Evolutionary conservation across 2,329 filamentous ascomycete species (phyloP), one percentile per base, ranked within the genome.

Genomic region (Aspergillus udagawae): DNA sequence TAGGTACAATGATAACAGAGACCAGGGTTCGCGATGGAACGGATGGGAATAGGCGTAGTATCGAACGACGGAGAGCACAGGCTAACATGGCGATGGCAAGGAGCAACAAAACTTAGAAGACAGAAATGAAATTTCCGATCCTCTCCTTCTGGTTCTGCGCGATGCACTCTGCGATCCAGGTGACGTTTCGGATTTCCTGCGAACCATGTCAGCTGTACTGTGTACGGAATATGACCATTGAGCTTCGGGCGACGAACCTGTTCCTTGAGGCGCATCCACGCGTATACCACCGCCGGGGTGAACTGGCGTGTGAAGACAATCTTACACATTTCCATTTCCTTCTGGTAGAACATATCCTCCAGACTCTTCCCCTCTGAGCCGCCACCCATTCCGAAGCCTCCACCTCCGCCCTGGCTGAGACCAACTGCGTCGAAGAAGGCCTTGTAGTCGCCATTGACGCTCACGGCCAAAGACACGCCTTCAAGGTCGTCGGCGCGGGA

Each of bases 141-240:
- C 94, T 86, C 77, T 99, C 94, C 81, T 99, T 99, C 79, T 99
- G 94, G 81, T 96, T 97, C 79, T 99, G 94, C 55, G 94, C 94
- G 83, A 99, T 99, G 79, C 94, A 99, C 78, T 99, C 94, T 23
- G 94, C 89, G 75, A 99, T 99, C 94, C 94, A 99, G 52, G 94
- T 97, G 71, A 99, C 96, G 78, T 99, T 99, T 64, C 94, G 90
- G 69, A 97, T 97, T 89, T 99, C 94, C 92, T 97, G 61, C 12
- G 23, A 21, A 3, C 21, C 25, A 7, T 32, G 12, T 77, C 61
- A 76, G 69, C 51, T 54, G 32, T 35, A 45, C 14, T 49, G 17
- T 14, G 29, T 20, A 45, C 8, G 7, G 29, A 32, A 28, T 27
- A 3, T 7, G 14, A 5, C 3, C 3, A 20, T 14, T 5, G 10